These are phyloP conservation scores for Rhynchospora breviuscula DNA, from an alignment of 176 grass and related monocot genomes.

Conservation along the genomic window DNA sequence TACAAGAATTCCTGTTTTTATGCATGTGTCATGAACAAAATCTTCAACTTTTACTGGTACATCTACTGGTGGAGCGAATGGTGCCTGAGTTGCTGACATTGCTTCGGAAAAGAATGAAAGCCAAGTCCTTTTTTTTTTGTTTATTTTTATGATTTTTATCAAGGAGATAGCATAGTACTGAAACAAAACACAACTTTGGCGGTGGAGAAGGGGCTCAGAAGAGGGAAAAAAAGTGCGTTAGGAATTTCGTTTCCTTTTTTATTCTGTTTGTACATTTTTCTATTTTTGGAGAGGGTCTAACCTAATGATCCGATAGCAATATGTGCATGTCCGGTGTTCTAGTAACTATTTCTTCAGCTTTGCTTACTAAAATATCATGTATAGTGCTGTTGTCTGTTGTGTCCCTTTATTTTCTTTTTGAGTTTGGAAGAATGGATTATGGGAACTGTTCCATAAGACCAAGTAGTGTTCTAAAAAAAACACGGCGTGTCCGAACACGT, in stretches of 20 bases:
- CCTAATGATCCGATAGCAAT: background rate
- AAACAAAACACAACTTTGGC: background rate
- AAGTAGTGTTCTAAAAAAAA: no score
- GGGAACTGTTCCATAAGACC: background rate
- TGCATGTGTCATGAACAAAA: background rate
- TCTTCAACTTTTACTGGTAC: no score
- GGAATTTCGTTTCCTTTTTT: background rate
- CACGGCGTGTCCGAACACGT: no score
- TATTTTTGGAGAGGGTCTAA: conserved; percentile 2
- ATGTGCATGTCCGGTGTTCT: background rate
- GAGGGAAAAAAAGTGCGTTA: background rate
- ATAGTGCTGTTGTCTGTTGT: background rate
- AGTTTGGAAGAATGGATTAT: background rate
- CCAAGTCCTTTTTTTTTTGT: background rate
- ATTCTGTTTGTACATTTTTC: background rate
- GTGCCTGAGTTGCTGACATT: background rate
- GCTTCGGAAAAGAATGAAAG: background rate
- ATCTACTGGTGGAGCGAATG: no score
- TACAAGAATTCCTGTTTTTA: background rate
- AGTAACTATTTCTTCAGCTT: conserved; percentile 5
- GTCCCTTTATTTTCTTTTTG: background rate
- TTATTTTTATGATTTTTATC: background rate
- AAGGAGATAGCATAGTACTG: background rate
- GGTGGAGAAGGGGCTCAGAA: background rate
- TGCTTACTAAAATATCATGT: background rate